Evolutionary conservation across 2,329 filamentous ascomycete species (phyloP).

Genomic region (Dactylellina leptospora): DNA sequence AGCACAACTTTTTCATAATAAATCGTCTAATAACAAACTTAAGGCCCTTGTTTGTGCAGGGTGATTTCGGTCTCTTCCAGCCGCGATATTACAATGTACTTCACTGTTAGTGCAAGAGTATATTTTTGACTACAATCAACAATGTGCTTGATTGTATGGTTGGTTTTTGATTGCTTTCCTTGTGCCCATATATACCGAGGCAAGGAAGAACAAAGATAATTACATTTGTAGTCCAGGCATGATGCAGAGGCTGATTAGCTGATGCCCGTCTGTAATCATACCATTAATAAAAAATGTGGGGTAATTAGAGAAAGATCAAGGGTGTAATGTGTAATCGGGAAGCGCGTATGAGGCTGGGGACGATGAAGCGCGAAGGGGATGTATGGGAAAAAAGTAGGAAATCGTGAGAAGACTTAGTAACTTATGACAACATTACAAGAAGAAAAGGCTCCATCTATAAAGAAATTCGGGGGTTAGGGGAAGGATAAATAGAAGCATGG

Average conservation of each 20-base stretch:
- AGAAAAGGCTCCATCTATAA: constrained; percentile 45
- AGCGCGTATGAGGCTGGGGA: neutral
- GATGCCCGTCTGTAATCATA: constrained; percentile 34
- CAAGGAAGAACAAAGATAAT: constrained; percentile 5
- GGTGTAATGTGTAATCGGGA: neutral
- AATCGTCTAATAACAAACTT: too few relatives aligned
- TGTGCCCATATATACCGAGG: too few relatives aligned
- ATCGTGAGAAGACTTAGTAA: constrained; percentile 16
- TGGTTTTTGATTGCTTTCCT: too few relatives aligned
- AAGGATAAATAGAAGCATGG: constrained; percentile 1
- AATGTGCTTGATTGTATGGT: neutral
- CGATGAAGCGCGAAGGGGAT: neutral
- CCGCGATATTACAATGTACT: neutral
- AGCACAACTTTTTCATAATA: too few relatives aligned
- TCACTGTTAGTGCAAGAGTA: neutral
- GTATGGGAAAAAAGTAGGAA: neutral
- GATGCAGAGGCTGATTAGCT: constrained; percentile 5
- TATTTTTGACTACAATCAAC: neutral
- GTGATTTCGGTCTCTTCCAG: too few relatives aligned
- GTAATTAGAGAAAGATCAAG: constrained; percentile 48
- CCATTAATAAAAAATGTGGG: constrained; percentile 31
- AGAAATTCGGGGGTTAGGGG: constrained; percentile 7
- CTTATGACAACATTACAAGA: constrained; percentile 2
- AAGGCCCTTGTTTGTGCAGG: too few relatives aligned
- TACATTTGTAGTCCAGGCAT: neutral